These are phyloP conservation scores for Penicillium sp. DNA, from an alignment of 2,329 filamentous ascomycete species.

Conservation along the genomic window DNA sequence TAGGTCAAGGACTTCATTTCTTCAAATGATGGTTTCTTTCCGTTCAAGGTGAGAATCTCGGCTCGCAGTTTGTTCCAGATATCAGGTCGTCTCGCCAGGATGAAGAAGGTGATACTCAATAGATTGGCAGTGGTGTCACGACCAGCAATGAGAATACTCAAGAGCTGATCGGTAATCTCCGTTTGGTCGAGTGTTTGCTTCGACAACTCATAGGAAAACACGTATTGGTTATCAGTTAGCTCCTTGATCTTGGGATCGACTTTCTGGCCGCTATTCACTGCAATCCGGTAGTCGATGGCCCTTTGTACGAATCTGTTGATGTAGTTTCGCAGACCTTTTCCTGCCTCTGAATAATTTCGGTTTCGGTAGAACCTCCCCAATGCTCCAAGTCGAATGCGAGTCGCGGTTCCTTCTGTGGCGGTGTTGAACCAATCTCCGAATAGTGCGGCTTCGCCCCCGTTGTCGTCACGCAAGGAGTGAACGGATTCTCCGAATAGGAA, in stretches of 20 bases:
- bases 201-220: slow-evolving; percentile 51
- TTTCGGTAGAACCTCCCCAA: slow-evolving; percentile 18
- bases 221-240: slow-evolving; percentile 32
- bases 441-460: slow-evolving; percentile 9
- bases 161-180: slow-evolving; percentile 46
- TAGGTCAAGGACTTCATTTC: slow-evolving; percentile 27
- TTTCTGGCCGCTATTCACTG: slow-evolving; percentile 19
- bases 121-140: slow-evolving; percentile 53
- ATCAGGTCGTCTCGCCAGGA: slow-evolving; percentile 43
- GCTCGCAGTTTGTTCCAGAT: slow-evolving; percentile 39
- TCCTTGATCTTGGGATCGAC: slow-evolving; percentile 14
- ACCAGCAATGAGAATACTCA: slow-evolving; percentile 54
- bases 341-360: slow-evolving; percentile 13
- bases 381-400: slow-evolving; percentile 13
- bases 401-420: slow-evolving; percentile 25
- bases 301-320: slow-evolving; percentile 42
- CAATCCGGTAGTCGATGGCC: slow-evolving; percentile 28
- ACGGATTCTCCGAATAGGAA: slow-evolving; percentile 71
- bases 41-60: slow-evolving; percentile 26
- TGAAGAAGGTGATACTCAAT: slow-evolving; percentile 47
- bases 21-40: slow-evolving; percentile 23
- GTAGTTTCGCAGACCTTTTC: slow-evolving; percentile 34
- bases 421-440: slow-evolving; percentile 33
- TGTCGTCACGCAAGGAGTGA: slow-evolving; percentile 48
- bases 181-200: slow-evolving; percentile 45